Conservation (phyloP, 2,329 filamentous ascomycete species). For the Chalara sp. region DNA sequence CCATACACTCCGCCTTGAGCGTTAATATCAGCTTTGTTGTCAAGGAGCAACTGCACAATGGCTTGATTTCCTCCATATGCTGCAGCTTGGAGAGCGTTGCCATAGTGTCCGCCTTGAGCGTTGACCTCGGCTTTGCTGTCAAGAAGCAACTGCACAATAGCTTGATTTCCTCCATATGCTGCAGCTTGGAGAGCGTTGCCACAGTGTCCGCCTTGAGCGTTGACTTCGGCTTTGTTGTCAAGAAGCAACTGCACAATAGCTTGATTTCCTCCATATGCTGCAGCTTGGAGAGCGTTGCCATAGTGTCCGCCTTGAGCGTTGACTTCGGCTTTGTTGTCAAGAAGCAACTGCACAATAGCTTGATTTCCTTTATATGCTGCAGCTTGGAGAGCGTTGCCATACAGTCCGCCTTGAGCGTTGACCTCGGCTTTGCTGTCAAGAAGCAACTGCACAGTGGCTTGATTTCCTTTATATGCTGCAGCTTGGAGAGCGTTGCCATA, state of each 20-base stretch:
- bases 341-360: constrained; percentile 12
- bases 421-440: constrained; percentile 14
- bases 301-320: constrained; percentile 10
- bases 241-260: constrained; percentile 6
- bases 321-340: constrained; percentile 13
- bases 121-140: not conserved
- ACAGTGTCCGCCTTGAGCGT: constrained; percentile 9
- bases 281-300: constrained; percentile 9
- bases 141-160: constrained; percentile 10
- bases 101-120: not conserved
- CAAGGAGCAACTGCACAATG: constrained; percentile 1
- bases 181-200: constrained; percentile 1
- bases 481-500: constrained; percentile 9
- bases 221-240: constrained; percentile 5
- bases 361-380: constrained; percentile 9
- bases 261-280: not conserved
- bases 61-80: too few species aligned
- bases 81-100: too few species aligned
- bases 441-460: constrained; percentile 7
- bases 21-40: constrained; percentile 14
- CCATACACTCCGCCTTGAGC: constrained; percentile 2
- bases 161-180: not conserved
- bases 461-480: constrained; percentile 2
- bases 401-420: constrained; percentile 15
- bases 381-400: constrained; percentile 17